phyloP scores from a whole-genome alignment of 2,329 filamentous ascomycete species.

The Xylaria sp. region DNA sequence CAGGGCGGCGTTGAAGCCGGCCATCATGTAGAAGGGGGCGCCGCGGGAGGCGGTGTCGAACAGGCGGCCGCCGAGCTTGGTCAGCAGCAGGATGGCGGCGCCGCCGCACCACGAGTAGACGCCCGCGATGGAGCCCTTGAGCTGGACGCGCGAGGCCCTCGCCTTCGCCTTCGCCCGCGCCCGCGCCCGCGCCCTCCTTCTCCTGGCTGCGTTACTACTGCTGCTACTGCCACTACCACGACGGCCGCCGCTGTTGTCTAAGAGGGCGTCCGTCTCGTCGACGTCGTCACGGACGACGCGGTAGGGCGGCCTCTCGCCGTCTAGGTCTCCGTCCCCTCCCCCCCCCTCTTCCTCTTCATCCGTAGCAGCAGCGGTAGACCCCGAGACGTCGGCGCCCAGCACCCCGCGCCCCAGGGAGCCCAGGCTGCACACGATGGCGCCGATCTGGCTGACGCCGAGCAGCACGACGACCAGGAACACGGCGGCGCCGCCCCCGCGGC shows the following conservation, averaged over 20 bases:
- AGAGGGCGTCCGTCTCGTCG: slow-evolving; percentile 39
- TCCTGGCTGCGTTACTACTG: slow-evolving; percentile 1
- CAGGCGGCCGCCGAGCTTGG: slow-evolving; percentile 83
- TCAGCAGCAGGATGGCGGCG: slow-evolving; percentile 85
- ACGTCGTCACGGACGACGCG: no score
- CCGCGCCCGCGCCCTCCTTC: slow-evolving; percentile 11
- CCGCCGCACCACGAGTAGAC: slow-evolving; percentile 92
- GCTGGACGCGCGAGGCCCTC: slow-evolving; percentile 53
- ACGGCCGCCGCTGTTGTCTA: slow-evolving; percentile 38
- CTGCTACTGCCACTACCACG: slow-evolving; percentile 42
- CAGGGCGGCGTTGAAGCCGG: slow-evolving; percentile 77
- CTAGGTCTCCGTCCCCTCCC: slow-evolving; percentile 15
- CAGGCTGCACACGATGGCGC: slow-evolving; percentile 94
- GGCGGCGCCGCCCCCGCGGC: slow-evolving; percentile 65
- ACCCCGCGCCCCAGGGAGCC: slow-evolving; percentile 83
- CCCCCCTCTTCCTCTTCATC: slow-evolving; percentile 15
- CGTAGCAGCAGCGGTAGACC: neutral
- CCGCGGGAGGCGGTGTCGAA: slow-evolving; percentile 77
- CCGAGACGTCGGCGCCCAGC: slow-evolving; percentile 53
- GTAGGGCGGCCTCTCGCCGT: slow-evolving; percentile 17
- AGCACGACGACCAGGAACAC: slow-evolving; percentile 79
- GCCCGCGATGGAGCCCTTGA: slow-evolving; percentile 94
- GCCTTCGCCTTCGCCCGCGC: slow-evolving; percentile 25
- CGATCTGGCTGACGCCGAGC: slow-evolving; percentile 92
- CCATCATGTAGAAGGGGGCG: slow-evolving; percentile 94